phyloP scores from a whole-genome alignment of 495 filamentous ascomycete genomes.

The Pyrenula aspistea region DNA sequence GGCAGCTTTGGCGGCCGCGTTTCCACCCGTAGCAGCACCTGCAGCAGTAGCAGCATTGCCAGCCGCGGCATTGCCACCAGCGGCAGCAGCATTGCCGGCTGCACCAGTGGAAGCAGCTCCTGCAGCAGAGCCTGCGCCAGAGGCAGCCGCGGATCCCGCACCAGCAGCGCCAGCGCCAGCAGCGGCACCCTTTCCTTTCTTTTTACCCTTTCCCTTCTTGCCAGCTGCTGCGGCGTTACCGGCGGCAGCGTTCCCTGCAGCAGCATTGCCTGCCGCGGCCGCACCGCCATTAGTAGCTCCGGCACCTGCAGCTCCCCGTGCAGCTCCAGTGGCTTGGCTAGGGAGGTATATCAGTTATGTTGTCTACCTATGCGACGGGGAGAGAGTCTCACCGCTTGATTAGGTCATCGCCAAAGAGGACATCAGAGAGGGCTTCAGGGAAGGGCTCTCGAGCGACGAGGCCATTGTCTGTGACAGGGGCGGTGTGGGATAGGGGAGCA shows the following conservation, averaged over 20 bases:
- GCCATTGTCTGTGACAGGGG: not conserved
- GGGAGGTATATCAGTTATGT: not conserved
- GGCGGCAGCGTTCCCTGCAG: too few relatives aligned
- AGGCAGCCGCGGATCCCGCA: not conserved
- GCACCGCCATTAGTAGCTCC: not conserved
- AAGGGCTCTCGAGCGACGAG: not conserved
- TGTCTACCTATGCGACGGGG: too few relatives aligned
- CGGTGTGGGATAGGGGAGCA: not conserved
- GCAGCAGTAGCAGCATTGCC: not conserved
- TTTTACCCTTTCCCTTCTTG: not conserved
- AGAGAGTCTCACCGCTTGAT: not conserved
- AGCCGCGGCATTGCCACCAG: not conserved
- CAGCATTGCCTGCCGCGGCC: too few relatives aligned
- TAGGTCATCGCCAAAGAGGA: not conserved
- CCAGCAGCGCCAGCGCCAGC: too few relatives aligned
- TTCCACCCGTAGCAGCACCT: too few relatives aligned
- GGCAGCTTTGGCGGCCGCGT: too few relatives aligned
- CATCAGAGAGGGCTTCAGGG: not conserved
- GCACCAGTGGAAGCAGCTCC: not conserved
- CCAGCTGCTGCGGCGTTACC: not conserved
- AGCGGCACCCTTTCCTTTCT: too few relatives aligned
- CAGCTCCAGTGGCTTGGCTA: too few relatives aligned
- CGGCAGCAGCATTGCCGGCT: not conserved
- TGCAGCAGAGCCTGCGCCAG: too few relatives aligned
- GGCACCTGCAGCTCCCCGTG: not conserved